Evolutionary conservation across 495 filamentous ascomycete genomes (phyloP), one percentile per base, ranked within the genome.

Genomic region (Neurospora terricola): DNA sequence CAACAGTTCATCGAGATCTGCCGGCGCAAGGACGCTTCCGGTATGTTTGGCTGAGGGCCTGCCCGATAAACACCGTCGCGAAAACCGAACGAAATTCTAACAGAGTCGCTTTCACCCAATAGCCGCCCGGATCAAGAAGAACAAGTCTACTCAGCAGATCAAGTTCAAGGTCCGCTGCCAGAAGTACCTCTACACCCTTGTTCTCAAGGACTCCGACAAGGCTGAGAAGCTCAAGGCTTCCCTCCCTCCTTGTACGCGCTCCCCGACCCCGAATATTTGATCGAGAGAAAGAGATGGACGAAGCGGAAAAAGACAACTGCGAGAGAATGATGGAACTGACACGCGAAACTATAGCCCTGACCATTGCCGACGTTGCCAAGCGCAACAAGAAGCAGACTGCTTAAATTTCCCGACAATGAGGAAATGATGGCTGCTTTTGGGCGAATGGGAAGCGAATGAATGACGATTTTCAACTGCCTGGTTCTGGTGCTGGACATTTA

Each of bases 101-200:
- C 83, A 73, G 73, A 74, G 70, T 70, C 69, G 38, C 69, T 76
- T 71, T 66, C 38, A 66, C 23, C 12, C 54, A 77, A 77, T 81
- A 98, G 96, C 94, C 84, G 93, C 93, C 82, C 91, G 93, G 85
- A 94, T 98, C 89, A 98, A 98, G 92, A 93, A 95, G 89, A 95
- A 91, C 88, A 91, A 89, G 82, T 89, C 90, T 82, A 85, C 88
- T 76, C 87, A 91, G 83, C 91, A 94, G 87, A 94, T 93, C 90
- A 99, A 99, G 90, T 98, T 99, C 93, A 99, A 99, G 92, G 96
- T 99, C 89, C 93, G 96, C 83, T 98, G 96, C 89, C 86, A 91
- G 80, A 88, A 91, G 78, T 91, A 93, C 87, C 87, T 98, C 78
- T 99, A 99, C 91, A 97, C 96, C 77, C 91, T 98, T 75, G 92